Conservation (phyloP, 2,329 filamentous ascomycete genomes). For the Thelonectria blattea region DNA sequence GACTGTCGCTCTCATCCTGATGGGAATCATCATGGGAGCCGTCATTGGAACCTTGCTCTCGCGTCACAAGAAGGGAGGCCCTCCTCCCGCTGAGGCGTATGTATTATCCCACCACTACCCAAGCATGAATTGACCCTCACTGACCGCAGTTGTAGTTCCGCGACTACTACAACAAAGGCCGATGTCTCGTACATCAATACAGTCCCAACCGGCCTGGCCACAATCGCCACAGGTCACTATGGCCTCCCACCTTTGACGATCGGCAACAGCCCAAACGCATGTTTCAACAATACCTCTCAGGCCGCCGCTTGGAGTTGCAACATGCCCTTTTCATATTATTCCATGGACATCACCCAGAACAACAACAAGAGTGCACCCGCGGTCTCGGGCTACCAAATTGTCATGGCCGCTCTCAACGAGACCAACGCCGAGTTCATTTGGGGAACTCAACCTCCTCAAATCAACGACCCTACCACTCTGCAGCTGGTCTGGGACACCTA, state of each 20-base stretch:
- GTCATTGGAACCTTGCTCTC: conserved; percentile 57
- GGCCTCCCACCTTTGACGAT: conserved; percentile 60
- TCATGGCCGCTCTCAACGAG: conserved; percentile 46
- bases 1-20: conserved; percentile 54
- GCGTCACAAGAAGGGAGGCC: conserved; percentile 26
- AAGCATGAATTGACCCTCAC: not conserved
- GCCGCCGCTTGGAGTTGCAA: conserved; percentile 69
- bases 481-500: conserved; percentile 59
- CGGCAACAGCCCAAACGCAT: conserved; percentile 57
- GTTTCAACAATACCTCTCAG: conserved; percentile 62
- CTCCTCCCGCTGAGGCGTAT: conserved; percentile 3
- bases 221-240: conserved; percentile 62
- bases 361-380: conserved; percentile 23
- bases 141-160: conserved; percentile 22
- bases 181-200: conserved; percentile 60
- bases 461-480: conserved; percentile 48
- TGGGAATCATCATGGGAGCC: conserved; percentile 62
- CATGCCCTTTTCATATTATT: conserved; percentile 53
- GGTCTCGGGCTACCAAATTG: conserved; percentile 49
- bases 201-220: conserved; percentile 56
- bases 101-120: not conserved
- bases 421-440: conserved; percentile 53
- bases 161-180: conserved; percentile 43
- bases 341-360: conserved; percentile 48
- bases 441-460: conserved; percentile 59